Percentiles rank a stretch among this genome's conserved stretches.
Evolutionary conservation across 192 early-diverging fungal genomes (phyloP).

Genomic region (Podila minutissima): DNA sequence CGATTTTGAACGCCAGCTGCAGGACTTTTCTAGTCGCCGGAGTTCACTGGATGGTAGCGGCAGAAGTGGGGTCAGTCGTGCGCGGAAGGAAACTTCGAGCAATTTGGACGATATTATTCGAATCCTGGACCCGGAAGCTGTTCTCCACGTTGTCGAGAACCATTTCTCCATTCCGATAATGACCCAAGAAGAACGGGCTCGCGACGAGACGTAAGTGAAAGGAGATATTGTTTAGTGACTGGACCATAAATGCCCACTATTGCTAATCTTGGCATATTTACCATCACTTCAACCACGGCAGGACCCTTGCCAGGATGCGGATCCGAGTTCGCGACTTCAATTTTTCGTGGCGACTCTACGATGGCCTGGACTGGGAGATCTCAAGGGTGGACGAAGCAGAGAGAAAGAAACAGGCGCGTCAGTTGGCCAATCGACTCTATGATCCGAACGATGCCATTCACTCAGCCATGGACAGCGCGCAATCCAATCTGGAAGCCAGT

Average conservation of each 20-base stretch:
- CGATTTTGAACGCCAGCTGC: neutral
- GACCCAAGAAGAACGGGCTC: slow-evolving; percentile 37
- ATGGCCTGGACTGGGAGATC: slow-evolving; percentile 74
- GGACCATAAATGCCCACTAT: neutral
- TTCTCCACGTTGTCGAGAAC: slow-evolving; percentile 55
- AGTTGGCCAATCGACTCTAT: slow-evolving; percentile 39
- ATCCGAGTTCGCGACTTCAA: slow-evolving; percentile 69
- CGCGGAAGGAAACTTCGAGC: slow-evolving; percentile 8
- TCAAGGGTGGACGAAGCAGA: slow-evolving; percentile 48
- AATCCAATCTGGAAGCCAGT: slow-evolving; percentile 46
- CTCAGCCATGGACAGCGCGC: slow-evolving; percentile 27
- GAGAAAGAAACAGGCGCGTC: slow-evolving; percentile 49
- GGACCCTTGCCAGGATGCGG: slow-evolving; percentile 47
- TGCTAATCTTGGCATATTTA: neutral
- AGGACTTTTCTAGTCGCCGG: neutral
- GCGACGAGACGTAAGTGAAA: slow-evolving; percentile 29
- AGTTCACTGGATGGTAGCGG: slow-evolving; percentile 11
- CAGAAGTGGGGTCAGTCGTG: neutral
- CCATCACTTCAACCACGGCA: neutral
- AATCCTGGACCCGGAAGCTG: slow-evolving; percentile 36
- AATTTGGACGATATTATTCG: slow-evolving; percentile 52
- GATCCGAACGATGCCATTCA: slow-evolving; percentile 40
- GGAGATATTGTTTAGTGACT: neutral
- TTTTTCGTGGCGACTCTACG: slow-evolving; percentile 70
- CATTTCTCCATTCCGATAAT: slow-evolving; percentile 56